Conservation (phyloP, 305 asterid genomes). For the Euphrasia arctica region DNA sequence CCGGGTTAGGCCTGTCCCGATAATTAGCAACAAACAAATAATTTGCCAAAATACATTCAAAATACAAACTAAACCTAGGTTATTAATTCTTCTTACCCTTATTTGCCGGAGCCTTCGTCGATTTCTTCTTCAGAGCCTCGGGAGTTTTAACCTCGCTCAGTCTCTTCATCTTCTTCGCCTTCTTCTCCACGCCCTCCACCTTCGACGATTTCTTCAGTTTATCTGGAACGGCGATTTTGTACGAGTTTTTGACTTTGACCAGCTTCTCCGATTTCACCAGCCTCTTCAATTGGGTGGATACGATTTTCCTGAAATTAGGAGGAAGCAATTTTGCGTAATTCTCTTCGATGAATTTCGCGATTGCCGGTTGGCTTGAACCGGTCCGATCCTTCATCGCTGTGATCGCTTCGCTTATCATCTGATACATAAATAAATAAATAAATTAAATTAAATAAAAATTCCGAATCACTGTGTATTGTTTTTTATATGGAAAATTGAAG, state of each 20-base stretch:
- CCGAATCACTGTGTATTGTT: neutral
- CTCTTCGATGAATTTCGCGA: constrained; percentile 44
- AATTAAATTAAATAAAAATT: neutral
- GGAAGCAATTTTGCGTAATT: constrained; percentile 42
- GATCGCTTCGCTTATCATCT: constrained; percentile 59
- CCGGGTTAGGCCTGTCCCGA: too few relatives aligned
- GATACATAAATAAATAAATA: neutral
- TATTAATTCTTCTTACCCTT: constrained; percentile 28
- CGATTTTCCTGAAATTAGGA: constrained; percentile 40
- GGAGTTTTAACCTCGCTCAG: constrained; percentile 49
- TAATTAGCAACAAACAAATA: too few relatives aligned
- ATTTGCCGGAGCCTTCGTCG: constrained; percentile 27
- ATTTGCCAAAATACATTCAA: too few relatives aligned
- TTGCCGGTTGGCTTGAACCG: constrained; percentile 66
- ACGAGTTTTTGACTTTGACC: constrained; percentile 38
- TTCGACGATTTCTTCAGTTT: constrained; percentile 23
- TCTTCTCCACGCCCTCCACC: neutral
- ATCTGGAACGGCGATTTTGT: constrained; percentile 32
- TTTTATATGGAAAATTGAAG: neutral
- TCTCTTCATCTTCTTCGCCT: constrained; percentile 39
- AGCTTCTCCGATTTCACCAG: constrained; percentile 46
- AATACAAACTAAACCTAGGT: constrained; percentile 8
- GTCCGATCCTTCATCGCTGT: constrained; percentile 50
- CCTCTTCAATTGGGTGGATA: constrained; percentile 47
- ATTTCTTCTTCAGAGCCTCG: constrained; percentile 38